These are phyloP conservation scores for Castanea sativa DNA, from an alignment of 306 rosid species.

Conservation along the genomic window DNA sequence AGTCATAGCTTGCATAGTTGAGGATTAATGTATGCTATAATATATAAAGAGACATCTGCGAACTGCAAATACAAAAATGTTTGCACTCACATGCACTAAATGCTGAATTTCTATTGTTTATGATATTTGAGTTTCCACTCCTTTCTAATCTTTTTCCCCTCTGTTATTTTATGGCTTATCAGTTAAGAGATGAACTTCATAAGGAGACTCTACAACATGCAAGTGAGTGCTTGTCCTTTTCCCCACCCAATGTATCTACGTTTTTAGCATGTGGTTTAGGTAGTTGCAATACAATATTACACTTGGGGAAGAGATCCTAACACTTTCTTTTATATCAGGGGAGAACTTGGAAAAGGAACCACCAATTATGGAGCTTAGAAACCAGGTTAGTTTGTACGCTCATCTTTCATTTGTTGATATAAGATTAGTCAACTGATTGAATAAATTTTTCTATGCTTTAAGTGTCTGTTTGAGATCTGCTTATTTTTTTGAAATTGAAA, in stretches of 20 bases:
- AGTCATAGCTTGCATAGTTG: background rate
- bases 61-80: no score
- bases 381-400: slow-evolving; percentile 55
- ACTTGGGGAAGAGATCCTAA: slow-evolving; percentile 18
- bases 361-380: slow-evolving; percentile 76
- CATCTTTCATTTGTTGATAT: background rate
- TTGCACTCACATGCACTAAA: background rate
- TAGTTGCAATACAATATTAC: background rate
- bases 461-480: no score
- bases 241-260: no score
- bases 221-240: slow-evolving; percentile 48
- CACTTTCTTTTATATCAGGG: slow-evolving; percentile 42
- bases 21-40: background rate
- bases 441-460: background rate
- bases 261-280: background rate
- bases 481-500: no score
- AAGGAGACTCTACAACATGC: slow-evolving; percentile 77
- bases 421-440: slow-evolving; percentile 8
- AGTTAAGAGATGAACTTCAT: slow-evolving; percentile 62
- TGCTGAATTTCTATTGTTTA: background rate
- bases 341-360: slow-evolving; percentile 88
- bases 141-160: background rate
- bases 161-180: background rate
- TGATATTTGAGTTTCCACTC: background rate
- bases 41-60: background rate